These are phyloP conservation scores for Aspergillus carbonarius DNA, from an alignment of 2,329 filamentous ascomycete genomes.

Conservation along the genomic window DNA sequence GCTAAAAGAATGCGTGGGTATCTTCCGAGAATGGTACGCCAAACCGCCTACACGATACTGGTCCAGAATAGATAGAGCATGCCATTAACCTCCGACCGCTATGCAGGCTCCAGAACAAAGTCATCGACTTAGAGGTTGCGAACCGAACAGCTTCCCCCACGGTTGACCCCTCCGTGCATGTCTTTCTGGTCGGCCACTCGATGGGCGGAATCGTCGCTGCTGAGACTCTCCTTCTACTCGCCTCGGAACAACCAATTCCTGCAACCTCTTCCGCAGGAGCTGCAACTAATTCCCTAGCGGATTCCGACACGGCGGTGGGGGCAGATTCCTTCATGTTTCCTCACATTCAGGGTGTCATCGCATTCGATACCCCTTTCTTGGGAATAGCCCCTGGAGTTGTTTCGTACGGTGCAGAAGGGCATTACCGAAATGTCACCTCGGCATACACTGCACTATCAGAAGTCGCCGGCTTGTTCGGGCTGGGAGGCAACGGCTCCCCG, in stretches of 20 bases:
- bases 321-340: constrained; percentile 75
- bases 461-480: constrained; percentile 63
- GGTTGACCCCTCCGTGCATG: constrained; percentile 78
- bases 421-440: constrained; percentile 72
- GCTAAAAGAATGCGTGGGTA: constrained; percentile 45
- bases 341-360: constrained; percentile 83
- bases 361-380: constrained; percentile 87
- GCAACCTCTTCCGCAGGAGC: constrained; percentile 29
- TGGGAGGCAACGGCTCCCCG: constrained; percentile 48
- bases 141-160: constrained; percentile 78
- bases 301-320: constrained; percentile 22
- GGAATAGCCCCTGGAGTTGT: constrained; percentile 53
- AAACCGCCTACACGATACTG: neutral
- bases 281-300: neutral
- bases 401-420: constrained; percentile 69
- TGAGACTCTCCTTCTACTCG: constrained; percentile 75
- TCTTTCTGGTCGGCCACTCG: constrained; percentile 80
- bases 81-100: neutral
- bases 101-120: constrained; percentile 76
- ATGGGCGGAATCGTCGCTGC: constrained; percentile 95
- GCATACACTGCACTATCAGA: constrained; percentile 69
- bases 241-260: constrained; percentile 61
- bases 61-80: neutral
- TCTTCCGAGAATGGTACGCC: constrained; percentile 50
- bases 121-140: constrained; percentile 90